Evolutionary conservation across 352 stramenopile genomes (phyloP).

Genomic region (Thraustochytrium striatum): DNA sequence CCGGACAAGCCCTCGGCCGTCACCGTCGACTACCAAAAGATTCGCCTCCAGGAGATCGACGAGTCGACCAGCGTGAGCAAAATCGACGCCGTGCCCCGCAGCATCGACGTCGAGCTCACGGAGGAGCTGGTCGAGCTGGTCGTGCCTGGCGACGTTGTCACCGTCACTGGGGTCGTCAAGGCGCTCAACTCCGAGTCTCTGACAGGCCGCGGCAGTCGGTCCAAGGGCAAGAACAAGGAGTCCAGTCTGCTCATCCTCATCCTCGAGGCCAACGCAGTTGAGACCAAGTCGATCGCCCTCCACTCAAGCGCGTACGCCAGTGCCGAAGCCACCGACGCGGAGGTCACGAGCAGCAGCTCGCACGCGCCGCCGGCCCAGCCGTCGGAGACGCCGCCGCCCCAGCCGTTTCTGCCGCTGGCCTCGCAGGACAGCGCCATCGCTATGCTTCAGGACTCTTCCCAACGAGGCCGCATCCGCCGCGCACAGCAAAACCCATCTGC

Average conservation of each 20-base stretch:
- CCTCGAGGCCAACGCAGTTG: slow-evolving; percentile 38
- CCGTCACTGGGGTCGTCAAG: slow-evolving; percentile 85
- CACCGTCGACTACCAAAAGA: slow-evolving; percentile 77
- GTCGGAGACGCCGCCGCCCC: too few species aligned
- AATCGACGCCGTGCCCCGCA: slow-evolving; percentile 71
- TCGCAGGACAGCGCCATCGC: slow-evolving; percentile 6
- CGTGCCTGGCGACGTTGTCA: slow-evolving; percentile 89
- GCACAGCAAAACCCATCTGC: neutral
- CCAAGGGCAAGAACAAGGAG: slow-evolving; percentile 36
- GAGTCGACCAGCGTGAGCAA: neutral
- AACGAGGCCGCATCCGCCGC: neutral
- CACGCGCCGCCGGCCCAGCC: neutral
- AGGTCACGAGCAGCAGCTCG: neutral
- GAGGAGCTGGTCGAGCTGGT: slow-evolving; percentile 90
- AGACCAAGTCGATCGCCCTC: slow-evolving; percentile 39
- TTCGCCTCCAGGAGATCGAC: slow-evolving; percentile 30
- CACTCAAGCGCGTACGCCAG: neutral
- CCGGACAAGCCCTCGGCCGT: slow-evolving; percentile 74
- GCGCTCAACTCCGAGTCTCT: slow-evolving; percentile 70
- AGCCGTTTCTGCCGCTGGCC: neutral
- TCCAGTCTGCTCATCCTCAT: slow-evolving; percentile 25
- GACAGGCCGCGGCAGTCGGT: neutral
- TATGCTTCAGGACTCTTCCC: neutral
- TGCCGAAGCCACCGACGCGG: neutral
- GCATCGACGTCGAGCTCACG: slow-evolving; percentile 76